phyloP scores from a whole-genome alignment of 2,329 filamentous ascomycete genomes.

The Colletotrichum limetticola region DNA sequence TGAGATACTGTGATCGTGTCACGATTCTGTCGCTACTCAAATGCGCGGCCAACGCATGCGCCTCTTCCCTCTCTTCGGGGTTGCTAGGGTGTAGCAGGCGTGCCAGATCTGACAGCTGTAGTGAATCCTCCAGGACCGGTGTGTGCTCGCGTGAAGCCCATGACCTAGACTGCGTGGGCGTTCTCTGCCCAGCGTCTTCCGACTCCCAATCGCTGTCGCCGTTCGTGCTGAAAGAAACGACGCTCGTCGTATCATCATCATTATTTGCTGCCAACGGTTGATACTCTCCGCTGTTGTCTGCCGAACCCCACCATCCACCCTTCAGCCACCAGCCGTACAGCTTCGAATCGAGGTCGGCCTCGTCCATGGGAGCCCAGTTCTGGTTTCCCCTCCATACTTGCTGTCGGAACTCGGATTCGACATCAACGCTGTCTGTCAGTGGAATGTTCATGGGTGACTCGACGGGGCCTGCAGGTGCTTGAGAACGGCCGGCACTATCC shows the following conservation, averaged over 20 bases:
- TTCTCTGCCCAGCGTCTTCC: conserved; percentile 66
- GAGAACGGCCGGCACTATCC: neutral
- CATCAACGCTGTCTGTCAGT: conserved; percentile 75
- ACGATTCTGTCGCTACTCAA: conserved; percentile 77
- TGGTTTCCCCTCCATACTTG: conserved; percentile 56
- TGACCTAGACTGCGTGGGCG: conserved; percentile 73
- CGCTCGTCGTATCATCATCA: conserved; percentile 81
- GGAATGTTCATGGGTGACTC: conserved; percentile 60
- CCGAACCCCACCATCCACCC: conserved; percentile 86
- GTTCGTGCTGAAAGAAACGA: conserved; percentile 70
- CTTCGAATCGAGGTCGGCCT: conserved; percentile 76
- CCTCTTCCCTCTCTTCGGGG: conserved; percentile 82
- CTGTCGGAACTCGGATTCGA: conserved; percentile 81
- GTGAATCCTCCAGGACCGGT: conserved; percentile 68
- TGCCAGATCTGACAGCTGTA: conserved; percentile 77
- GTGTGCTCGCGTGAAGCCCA: conserved; percentile 62
- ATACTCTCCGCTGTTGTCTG: conserved; percentile 86
- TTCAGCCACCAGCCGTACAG: conserved; percentile 87
- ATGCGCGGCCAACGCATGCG: conserved; percentile 83
- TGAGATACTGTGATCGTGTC: conserved; percentile 82
- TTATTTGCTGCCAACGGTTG: conserved; percentile 63
- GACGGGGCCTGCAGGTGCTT: neutral
- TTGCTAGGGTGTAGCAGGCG: conserved; percentile 84
- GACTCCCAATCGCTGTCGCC: conserved; percentile 59
- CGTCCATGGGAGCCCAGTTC: conserved; percentile 56